Base-by-base conservation (phyloP, 2,329 filamentous ascomycete species). In the Colletotrichum sp. region DNA sequence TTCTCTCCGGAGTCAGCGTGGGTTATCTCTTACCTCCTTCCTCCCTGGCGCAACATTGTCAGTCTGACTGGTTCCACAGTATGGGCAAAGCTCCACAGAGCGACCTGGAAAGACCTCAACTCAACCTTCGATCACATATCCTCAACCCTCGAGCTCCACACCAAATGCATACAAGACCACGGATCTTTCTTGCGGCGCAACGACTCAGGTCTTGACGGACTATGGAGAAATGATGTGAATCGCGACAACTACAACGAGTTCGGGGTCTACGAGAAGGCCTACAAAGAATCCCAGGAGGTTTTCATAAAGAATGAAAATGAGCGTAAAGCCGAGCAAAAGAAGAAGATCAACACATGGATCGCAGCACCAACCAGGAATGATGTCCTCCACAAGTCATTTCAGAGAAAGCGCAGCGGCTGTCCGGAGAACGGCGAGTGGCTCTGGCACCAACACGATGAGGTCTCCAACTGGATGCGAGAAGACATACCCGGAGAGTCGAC, bases 401-500 rank as follows among this genome's bases (percentile, higher is more conserved):
- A 15, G 15, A 34, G 0, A 9, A 26, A 10, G 3, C 49, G 71
- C 2, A 16, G 44, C 16, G 28, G 5, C n/a, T 77, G 67, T 1
- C 75, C 75, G 0, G 72, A 75, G 16, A 77, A 55, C 4, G 75
- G 75, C n/a, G 26, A 64, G 4, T 77, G 75, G 75, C 65, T 77
- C 5, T 77, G 68, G 66, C 32, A 2, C 13, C 60, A 72, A 4
- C 21, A 77, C 62, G 76, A 77, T 7, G 21, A 49, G 2, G 49
- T 77, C 15, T 52, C 49, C 16, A 74, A 77, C 7, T 76, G 72
- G 72, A 77, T 76, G 59, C 26, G 26, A 5, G 79, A 79, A 16
- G 71, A 74, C 2, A 79, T 78, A 0, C 75, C 75, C 5, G 68
- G 34, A 5, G 72, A 79, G 24, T 80, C 83, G 6, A 79, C 83